A percentile compares a stretch with the other conserved stretches of the same genome.
Evolutionary conservation across 2,329 filamentous ascomycete species (phyloP).

Genomic region (Mycosphaerella sp.): DNA sequence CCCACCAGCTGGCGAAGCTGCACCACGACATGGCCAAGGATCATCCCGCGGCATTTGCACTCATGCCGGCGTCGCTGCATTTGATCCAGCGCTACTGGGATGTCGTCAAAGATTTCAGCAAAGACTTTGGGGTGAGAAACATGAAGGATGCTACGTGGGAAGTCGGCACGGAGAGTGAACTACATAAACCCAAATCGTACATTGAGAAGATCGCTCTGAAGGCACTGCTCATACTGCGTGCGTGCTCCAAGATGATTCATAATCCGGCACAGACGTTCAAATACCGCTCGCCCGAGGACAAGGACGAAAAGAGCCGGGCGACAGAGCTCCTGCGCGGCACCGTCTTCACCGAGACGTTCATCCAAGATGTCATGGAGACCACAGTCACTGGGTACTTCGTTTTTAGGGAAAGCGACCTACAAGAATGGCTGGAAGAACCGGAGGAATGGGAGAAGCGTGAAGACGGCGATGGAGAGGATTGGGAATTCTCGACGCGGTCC

Average conservation of each 20-base stretch:
- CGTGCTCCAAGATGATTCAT: slow-evolving; percentile 79
- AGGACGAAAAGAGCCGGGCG: slow-evolving; percentile 67
- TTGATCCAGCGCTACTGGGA: slow-evolving; percentile 82
- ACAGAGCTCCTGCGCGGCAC: slow-evolving; percentile 63
- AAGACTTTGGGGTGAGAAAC: slow-evolving; percentile 52
- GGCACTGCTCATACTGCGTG: slow-evolving; percentile 72
- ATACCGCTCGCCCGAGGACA: slow-evolving; percentile 66
- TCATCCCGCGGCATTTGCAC: slow-evolving; percentile 75
- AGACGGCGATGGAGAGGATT: slow-evolving; percentile 75
- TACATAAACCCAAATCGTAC: slow-evolving; percentile 32
- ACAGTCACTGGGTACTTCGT: slow-evolving; percentile 85
- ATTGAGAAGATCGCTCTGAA: slow-evolving; percentile 74
- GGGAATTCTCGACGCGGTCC: slow-evolving; percentile 85
- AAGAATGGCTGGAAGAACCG: slow-evolving; percentile 88
- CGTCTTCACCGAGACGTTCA: slow-evolving; percentile 68
- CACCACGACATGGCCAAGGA: slow-evolving; percentile 77
- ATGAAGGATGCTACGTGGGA: no score
- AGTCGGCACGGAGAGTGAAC: no score
- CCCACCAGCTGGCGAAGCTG: slow-evolving; percentile 84
- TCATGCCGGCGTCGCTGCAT: slow-evolving; percentile 70
- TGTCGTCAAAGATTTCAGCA: slow-evolving; percentile 68
- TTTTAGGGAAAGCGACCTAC: slow-evolving; percentile 75
- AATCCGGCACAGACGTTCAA: slow-evolving; percentile 75
- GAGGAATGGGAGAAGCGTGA: slow-evolving; percentile 94
- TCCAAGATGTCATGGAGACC: slow-evolving; percentile 73